Conservation (phyloP, 257 asterid species). For the Cruciata laevipes region DNA sequence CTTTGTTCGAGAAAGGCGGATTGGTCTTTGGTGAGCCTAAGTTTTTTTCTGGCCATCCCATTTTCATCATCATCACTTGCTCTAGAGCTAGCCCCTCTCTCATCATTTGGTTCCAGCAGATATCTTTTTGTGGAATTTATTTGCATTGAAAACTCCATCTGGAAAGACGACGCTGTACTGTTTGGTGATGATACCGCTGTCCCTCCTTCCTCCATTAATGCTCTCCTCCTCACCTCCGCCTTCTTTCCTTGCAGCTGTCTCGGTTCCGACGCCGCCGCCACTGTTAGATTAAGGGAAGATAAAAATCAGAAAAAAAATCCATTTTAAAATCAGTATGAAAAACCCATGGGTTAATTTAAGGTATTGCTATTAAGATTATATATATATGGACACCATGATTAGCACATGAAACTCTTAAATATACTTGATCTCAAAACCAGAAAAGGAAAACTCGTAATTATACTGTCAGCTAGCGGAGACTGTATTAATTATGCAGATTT, state of each 20-base stretch:
- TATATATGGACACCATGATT: not conserved
- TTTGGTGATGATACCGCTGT: conserved; percentile 38
- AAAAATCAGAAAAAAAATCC: not conserved
- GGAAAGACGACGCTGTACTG: conserved; percentile 45
- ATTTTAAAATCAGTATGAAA: not conserved
- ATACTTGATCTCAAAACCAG: not conserved
- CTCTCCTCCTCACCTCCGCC: conserved; percentile 31
- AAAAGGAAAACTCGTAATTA: not conserved
- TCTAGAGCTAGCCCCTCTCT: conserved; percentile 38
- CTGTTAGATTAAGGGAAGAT: not conserved
- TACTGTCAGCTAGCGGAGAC: not conserved
- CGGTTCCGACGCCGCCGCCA: conserved; percentile 37
- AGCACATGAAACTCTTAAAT: not conserved
- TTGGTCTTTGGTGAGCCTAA: conserved; percentile 70
- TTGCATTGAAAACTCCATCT: conserved; percentile 40
- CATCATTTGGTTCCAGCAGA: conserved; percentile 26
- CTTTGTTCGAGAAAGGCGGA: conserved; percentile 90
- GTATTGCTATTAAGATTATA: not conserved
- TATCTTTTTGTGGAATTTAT: conserved; percentile 28
- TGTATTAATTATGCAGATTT: not conserved
- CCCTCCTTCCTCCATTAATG: conserved; percentile 25
- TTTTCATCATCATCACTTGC: conserved; percentile 71
- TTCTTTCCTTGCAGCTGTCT: conserved; percentile 12
- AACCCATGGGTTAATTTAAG: not conserved
- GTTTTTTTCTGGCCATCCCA: conserved; percentile 51